Percentiles rank a stretch among this genome's conserved stretches.
These are phyloP conservation scores for Kwoniella dejecticola DNA, from an alignment of 768 basidiomycete genomes.

Conservation along the genomic window DNA sequence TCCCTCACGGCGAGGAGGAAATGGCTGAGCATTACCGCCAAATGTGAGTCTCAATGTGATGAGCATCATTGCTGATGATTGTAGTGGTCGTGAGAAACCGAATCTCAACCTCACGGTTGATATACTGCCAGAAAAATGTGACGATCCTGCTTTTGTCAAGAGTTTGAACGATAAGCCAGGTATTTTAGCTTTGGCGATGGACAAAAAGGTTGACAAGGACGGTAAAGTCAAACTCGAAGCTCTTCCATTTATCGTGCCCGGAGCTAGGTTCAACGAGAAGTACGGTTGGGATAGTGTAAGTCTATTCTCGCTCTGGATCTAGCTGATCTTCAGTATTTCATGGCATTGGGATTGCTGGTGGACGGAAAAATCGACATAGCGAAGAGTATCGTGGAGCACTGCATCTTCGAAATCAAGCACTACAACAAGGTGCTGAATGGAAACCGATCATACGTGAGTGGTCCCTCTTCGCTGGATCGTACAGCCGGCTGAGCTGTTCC, in stretches of 20 bases:
- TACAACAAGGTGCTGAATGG: conserved; percentile 91
- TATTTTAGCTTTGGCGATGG: conserved; percentile 90
- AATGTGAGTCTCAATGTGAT: conserved; percentile 59
- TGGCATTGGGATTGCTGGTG: conserved; percentile 77
- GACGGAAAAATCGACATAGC: conserved; percentile 94
- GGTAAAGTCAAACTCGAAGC: conserved; percentile 86
- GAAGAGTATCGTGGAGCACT: conserved; percentile 97
- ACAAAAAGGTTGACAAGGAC: conserved; percentile 36
- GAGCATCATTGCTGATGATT: conserved; percentile 14
- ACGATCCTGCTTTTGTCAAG: conserved; percentile 85
- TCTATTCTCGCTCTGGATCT: background rate
- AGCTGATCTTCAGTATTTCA: conserved; percentile 47
- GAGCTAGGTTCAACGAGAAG: conserved; percentile 58
- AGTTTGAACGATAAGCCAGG: conserved; percentile 93
- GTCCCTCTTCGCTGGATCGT: background rate
- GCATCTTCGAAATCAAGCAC: conserved; percentile 97
- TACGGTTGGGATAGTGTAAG: conserved; percentile 54
- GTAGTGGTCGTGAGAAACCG: conserved; percentile 75
- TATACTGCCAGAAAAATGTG: conserved; percentile 80
- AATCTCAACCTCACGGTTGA: conserved; percentile 92
- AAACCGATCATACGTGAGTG: conserved; percentile 69
- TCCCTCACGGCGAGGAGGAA: conserved; percentile 86
- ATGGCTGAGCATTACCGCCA: conserved; percentile 95
- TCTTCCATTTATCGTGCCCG: conserved; percentile 95
- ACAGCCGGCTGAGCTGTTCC: too few species aligned